Conservation (phyloP, 176 grass and related monocot species). For the Themeda triandra region DNA sequence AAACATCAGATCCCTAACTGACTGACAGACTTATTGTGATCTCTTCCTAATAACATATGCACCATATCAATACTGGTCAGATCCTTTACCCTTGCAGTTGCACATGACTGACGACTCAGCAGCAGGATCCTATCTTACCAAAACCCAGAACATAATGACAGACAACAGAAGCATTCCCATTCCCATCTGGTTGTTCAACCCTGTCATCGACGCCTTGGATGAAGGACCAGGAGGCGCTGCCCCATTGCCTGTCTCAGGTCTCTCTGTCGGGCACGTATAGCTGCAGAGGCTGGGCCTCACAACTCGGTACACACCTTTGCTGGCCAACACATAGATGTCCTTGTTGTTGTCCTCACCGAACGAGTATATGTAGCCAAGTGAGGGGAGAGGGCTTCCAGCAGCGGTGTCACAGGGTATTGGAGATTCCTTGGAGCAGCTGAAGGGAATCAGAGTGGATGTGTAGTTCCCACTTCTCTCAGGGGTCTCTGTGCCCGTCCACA, state of each 20-base stretch:
- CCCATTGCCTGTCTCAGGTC: constrained; percentile 31
- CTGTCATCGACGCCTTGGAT: constrained; percentile 26
- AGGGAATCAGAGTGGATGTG: constrained; percentile 47
- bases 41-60: neutral
- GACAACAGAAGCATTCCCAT: constrained; percentile 14
- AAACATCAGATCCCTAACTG: neutral
- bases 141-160: constrained; percentile 11
- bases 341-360: constrained; percentile 87
- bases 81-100: neutral
- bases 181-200: neutral
- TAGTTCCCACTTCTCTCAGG: constrained; percentile 65
- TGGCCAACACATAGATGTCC: constrained; percentile 61
- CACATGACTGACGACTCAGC: neutral
- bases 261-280: constrained; percentile 56
- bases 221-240: constrained; percentile 7
- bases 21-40: neutral
- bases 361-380: constrained; percentile 65
- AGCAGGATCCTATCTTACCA: constrained; percentile 23
- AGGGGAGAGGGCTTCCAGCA: constrained; percentile 55
- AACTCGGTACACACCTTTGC: constrained; percentile 75
- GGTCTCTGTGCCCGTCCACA: constrained; percentile 69
- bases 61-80: neutral
- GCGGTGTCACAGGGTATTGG: constrained; percentile 44
- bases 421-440: constrained; percentile 57
- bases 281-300: constrained; percentile 72